Conservation (phyloP, 1,284 basidiomycete genomes). For the Moesziomyces sp. region DNA sequence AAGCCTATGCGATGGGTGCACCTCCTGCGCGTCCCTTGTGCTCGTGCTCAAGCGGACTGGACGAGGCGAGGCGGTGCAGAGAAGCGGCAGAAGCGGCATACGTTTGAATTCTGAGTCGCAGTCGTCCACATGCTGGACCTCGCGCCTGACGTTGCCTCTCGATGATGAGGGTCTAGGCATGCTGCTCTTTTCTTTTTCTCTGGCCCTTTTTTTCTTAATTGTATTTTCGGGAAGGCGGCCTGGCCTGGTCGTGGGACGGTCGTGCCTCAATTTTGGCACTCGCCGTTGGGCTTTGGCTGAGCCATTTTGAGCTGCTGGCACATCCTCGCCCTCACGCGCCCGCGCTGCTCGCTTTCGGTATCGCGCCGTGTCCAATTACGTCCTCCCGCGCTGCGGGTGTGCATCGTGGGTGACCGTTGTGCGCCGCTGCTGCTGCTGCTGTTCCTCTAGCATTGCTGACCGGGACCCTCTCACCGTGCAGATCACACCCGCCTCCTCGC, state of each 20-base stretch:
- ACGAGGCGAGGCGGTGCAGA: neutral
- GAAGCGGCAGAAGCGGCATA: neutral
- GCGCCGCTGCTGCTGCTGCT: neutral
- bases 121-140: neutral
- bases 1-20: too few relatives aligned
- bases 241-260: too few relatives aligned
- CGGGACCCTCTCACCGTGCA: constrained; percentile 18
- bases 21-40: too few relatives aligned
- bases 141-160: neutral
- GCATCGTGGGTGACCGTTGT: constrained; percentile 9
- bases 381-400: constrained; percentile 12
- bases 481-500: constrained; percentile 15
- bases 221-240: too few relatives aligned
- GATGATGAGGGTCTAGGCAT: neutral
- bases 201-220: neutral
- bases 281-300: too few relatives aligned
- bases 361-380: constrained; percentile 5
- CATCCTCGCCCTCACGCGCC: too few relatives aligned
- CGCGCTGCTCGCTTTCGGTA: neutral
- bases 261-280: too few relatives aligned
- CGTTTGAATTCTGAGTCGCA: neutral
- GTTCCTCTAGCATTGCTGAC: constrained; percentile 10
- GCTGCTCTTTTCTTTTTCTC: neutral
- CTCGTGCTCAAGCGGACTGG: too few relatives aligned
- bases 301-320: too few relatives aligned